phyloP scores from a whole-genome alignment of 805 yeast species.

The Cyberlindnera saturnus region DNA sequence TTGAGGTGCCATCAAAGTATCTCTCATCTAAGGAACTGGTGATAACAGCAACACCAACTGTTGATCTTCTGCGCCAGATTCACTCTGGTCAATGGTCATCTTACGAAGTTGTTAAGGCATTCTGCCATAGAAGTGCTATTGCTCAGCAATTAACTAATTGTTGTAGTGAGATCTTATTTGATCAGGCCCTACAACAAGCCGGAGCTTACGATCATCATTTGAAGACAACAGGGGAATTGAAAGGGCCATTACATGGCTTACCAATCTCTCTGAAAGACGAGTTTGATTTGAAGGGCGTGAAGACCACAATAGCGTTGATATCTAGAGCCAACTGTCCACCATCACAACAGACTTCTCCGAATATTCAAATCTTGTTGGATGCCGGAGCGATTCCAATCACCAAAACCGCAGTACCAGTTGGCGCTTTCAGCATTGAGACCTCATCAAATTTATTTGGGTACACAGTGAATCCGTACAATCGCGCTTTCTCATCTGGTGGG shows the following conservation, averaged over 20 bases:
- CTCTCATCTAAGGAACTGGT: slow-evolving; percentile 24
- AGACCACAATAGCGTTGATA: slow-evolving; percentile 43
- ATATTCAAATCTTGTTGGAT: slow-evolving; percentile 34
- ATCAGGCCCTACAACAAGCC: slow-evolving; percentile 52
- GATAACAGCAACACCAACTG: slow-evolving; percentile 32
- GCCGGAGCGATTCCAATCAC: slow-evolving; percentile 49
- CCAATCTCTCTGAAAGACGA: slow-evolving; percentile 55
- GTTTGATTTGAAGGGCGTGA: slow-evolving; percentile 36
- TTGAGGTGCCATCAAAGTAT: not conserved
- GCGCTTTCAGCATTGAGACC: slow-evolving; percentile 44
- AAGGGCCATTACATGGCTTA: slow-evolving; percentile 64
- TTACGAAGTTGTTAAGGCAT: slow-evolving; percentile 43
- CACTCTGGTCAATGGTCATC: slow-evolving; percentile 29
- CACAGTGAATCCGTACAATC: slow-evolving; percentile 39
- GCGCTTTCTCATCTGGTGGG: slow-evolving; percentile 42
- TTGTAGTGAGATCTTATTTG: slow-evolving; percentile 35
- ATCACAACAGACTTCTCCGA: slow-evolving; percentile 33
- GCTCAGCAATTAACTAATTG: slow-evolving; percentile 47
- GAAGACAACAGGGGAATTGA: slow-evolving; percentile 36
- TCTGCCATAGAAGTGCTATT: slow-evolving; percentile 50
- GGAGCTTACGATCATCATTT: slow-evolving; percentile 44
- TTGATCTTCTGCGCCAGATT: slow-evolving; percentile 23
- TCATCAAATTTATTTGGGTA: slow-evolving; percentile 37
- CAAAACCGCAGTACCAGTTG: slow-evolving; percentile 48
- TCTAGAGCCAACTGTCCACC: slow-evolving; percentile 42